Base-by-base conservation (phyloP, 164 flowering plant genomes). In the Echeveria elegans region DNA sequence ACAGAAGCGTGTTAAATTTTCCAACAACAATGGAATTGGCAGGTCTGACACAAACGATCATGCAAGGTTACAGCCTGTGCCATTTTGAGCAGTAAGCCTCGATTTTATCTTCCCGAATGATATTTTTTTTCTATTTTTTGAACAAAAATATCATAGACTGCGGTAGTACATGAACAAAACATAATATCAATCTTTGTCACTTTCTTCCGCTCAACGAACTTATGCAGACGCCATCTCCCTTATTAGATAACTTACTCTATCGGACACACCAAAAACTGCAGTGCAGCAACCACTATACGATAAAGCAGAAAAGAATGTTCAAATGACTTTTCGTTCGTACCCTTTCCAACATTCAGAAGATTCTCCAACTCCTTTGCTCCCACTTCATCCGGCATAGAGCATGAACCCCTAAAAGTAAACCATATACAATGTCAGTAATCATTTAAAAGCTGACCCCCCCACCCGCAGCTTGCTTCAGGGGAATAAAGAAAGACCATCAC, bases 381-480 rank as follows among this genome's bases (percentile, higher is more conserved):
- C 68, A 85, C 74, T 72, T 91, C 96, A 72, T 85, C 88, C 0
- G 86, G 85, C 58, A 74, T 84, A 79, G 96, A 83, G 77, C 98
- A 94, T 18, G 80, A 72, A 74, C 77, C 74, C 82, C 98, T 89
- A 78, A 38, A 68, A 69, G 69, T 15, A 40, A 36, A 66, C 34
- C 38, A 48, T 48, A 48, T 3, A 19, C 53, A 2, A 48, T 11
- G 15, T 48, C 24, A 18, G 5, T 48, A 21, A 48, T 3, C 5
- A 48, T 18, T 3, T 8, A 48, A 48, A 18, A 48, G 5, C 19
- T 18, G 5, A 48, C 53, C 53, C 3, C 37, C 3, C 7, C 37
- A 34, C 37, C 23, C 19, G 53, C 53, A 19, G 23, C 53, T 18
- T 48, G 53, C 53, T 1, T 48, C 53, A 48, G 2, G 53, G 9